Percentiles rank a stretch among this genome's conserved stretches.
Conservation (phyloP, 768 basidiomycete species). For the Sporobolomyces roseus region DNA sequence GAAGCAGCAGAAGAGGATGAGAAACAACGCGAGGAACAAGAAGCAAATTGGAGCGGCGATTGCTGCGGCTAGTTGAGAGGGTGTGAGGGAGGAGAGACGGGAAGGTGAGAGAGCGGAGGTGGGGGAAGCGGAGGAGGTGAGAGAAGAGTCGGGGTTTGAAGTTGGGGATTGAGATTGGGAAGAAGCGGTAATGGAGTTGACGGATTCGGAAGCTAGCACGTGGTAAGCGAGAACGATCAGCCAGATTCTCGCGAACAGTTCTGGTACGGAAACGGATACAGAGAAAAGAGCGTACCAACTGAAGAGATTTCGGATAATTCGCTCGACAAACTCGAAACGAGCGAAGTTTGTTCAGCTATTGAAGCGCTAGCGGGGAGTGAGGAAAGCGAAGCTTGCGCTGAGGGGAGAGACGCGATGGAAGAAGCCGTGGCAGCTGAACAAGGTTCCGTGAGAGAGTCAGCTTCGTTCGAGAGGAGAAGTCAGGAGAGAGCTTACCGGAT, state of each 20-base stretch:
- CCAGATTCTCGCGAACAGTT: not conserved
- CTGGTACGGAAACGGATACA: not conserved
- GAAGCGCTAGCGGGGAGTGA: not conserved
- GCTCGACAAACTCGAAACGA: not conserved
- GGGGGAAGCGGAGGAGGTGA: not conserved
- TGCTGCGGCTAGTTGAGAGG: constrained; percentile 28
- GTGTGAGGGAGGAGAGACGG: constrained; percentile 3
- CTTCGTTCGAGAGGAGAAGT: not conserved
- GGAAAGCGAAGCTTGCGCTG: not conserved
- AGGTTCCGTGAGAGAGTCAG: not conserved
- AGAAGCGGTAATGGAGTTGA: no score
- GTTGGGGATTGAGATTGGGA: not conserved
- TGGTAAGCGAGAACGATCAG: no score
- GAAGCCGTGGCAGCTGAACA: not conserved
- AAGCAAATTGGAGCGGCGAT: constrained; percentile 13
- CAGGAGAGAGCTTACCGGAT: not conserved
- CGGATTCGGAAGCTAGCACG: no score
- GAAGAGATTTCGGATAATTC: not conserved
- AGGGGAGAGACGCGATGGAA: not conserved
- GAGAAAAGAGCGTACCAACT: not conserved
- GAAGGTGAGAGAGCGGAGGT: not conserved
- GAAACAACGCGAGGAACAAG: constrained; percentile 13
- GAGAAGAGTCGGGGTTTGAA: not conserved
- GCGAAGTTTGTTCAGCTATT: not conserved
- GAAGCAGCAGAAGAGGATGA: not conserved